A percentile compares a stretch with the other conserved stretches of the same genome.
Conservation (phyloP, 805 yeast genomes). For the Clavispora asparagi region DNA sequence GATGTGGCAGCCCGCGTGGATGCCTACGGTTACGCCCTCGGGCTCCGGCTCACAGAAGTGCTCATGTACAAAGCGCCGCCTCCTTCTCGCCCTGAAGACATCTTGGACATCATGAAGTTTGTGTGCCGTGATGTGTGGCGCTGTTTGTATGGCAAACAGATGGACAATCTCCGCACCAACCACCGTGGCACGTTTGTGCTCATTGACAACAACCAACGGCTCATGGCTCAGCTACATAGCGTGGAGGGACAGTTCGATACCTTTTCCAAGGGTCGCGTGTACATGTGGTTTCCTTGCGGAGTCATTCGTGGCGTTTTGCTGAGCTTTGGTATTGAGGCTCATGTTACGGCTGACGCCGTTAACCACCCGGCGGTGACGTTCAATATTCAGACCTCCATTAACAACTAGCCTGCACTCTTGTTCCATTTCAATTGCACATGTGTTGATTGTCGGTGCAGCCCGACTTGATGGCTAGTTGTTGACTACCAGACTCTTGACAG, state of each 20-base stretch:
- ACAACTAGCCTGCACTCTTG: conserved; percentile 17
- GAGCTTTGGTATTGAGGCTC: conserved; percentile 62
- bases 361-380: conserved; percentile 67
- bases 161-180: conserved; percentile 88
- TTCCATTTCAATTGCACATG: neutral
- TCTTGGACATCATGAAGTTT: conserved; percentile 83
- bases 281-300: conserved; percentile 72
- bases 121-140: conserved; percentile 92
- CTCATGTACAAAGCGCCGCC: conserved; percentile 38
- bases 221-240: conserved; percentile 48
- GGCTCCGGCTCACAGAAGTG: conserved; percentile 50
- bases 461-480: no score
- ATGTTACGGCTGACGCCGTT: conserved; percentile 59
- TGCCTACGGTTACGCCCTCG: conserved; percentile 65
- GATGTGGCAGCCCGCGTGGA: conserved; percentile 60
- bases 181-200: conserved; percentile 82
- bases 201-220: conserved; percentile 60
- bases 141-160: conserved; percentile 71
- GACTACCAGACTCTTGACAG: no score
- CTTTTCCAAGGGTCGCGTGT: conserved; percentile 38
- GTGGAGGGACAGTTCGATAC: conserved; percentile 41
- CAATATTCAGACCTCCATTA: conserved; percentile 55
- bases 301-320: conserved; percentile 66
- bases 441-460: no score
- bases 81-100: conserved; percentile 46